phyloP scores from a whole-genome alignment of 129 eudicot species.

The Artemisia annua region DNA sequence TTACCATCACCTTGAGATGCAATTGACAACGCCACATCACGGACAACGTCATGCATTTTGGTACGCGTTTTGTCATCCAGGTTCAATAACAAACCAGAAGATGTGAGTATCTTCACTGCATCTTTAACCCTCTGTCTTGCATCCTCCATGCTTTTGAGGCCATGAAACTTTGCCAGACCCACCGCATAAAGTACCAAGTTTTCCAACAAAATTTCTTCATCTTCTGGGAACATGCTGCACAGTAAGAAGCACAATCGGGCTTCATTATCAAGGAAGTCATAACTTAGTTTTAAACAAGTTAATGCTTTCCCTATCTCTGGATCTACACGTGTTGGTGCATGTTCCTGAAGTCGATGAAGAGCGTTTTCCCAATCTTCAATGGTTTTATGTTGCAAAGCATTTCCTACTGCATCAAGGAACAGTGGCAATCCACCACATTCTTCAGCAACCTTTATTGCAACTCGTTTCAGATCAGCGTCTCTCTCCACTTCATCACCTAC shows the following conservation, averaged over 20 bases:
- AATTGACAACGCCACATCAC: constrained; percentile 13
- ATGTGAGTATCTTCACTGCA: background rate
- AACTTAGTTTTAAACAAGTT: constrained; percentile 6
- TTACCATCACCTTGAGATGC: background rate
- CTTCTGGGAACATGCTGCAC: background rate
- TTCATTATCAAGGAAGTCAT: constrained; percentile 11
- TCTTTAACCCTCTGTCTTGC: constrained; percentile 4
- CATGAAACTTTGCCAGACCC: background rate
- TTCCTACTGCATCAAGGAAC: constrained; percentile 8
- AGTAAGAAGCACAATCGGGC: background rate
- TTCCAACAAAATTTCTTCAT: background rate
- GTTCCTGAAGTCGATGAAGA: background rate
- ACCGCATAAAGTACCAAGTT: background rate
- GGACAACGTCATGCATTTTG: constrained; percentile 28
- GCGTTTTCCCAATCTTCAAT: background rate
- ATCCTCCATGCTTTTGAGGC: constrained; percentile 6
- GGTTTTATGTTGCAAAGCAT: constrained; percentile 4
- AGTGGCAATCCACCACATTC: constrained; percentile 30
- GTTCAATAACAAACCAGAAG: background rate
- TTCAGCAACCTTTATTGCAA: constrained; percentile 1
- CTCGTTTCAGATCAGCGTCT: background rate
- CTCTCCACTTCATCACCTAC: background rate
- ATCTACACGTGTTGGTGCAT: background rate
- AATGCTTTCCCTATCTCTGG: background rate
- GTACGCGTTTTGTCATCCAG: background rate